Conservation (phyloP, 2,329 filamentous ascomycete genomes). For the Trichoderma koningiopsis region DNA sequence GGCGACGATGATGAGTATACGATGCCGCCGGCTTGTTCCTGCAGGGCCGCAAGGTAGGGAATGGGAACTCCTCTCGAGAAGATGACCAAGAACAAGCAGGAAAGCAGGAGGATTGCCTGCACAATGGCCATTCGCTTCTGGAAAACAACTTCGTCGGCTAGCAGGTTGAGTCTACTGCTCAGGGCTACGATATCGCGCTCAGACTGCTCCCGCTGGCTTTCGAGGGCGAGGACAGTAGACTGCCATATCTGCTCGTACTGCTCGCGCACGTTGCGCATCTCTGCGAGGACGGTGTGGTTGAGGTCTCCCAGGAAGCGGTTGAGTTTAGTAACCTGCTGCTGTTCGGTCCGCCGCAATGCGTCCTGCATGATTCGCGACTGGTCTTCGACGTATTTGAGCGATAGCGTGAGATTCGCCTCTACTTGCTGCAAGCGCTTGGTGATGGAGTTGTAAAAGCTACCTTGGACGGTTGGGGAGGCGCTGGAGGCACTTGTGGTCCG, state of each 20-base stretch:
- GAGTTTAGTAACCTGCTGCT: conserved; percentile 82
- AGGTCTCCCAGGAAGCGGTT: conserved; percentile 78
- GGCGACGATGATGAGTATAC: conserved; percentile 32
- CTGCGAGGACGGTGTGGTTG: conserved; percentile 83
- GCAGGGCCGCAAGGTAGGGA: conserved; percentile 37
- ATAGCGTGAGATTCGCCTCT: conserved; percentile 89
- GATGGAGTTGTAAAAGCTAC: conserved; percentile 96
- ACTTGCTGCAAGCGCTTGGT: conserved; percentile 89
- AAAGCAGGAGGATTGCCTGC: conserved; percentile 82
- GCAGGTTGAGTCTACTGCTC: conserved; percentile 75
- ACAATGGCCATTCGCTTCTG: conserved; percentile 92
- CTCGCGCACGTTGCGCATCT: conserved; percentile 74
- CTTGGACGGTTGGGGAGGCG: conserved; percentile 79
- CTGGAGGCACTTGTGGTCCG: conserved; percentile 34
- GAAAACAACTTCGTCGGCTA: conserved; percentile 89
- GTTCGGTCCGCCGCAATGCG: conserved; percentile 82
- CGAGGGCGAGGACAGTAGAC: conserved; percentile 87
- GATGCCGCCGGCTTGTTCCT: conserved; percentile 34
- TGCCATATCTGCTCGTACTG: conserved; percentile 98
- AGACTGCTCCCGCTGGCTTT: conserved; percentile 82
- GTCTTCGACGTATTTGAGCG: conserved; percentile 93
- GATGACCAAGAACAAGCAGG: conserved; percentile 84
- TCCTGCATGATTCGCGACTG: conserved; percentile 90
- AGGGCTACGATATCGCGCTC: conserved; percentile 82
- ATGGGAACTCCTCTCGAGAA: conserved; percentile 63